These are phyloP conservation scores for Taiozyma sp. DNA, from an alignment of 1,139 yeast genomes.

Conservation along the genomic window DNA sequence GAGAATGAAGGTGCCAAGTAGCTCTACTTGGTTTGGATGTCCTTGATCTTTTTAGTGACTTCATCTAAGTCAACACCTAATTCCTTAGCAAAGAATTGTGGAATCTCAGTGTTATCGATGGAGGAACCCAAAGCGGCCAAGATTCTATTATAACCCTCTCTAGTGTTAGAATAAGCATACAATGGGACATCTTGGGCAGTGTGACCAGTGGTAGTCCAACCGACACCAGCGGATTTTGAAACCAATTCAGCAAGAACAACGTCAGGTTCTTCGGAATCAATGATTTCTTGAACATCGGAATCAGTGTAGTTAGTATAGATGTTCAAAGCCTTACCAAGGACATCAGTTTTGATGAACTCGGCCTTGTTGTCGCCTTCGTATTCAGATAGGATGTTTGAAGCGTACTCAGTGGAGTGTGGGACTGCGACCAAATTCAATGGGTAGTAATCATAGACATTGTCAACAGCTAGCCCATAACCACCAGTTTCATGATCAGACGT, in stretches of 20 bases:
- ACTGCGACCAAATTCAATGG: constrained; percentile 15
- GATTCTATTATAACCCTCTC: constrained; percentile 20
- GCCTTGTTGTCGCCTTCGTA: constrained; percentile 17
- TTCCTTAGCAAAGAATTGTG: constrained; percentile 21
- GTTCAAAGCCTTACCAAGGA: constrained; percentile 14
- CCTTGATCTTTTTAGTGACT: constrained; percentile 17
- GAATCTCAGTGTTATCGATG: constrained; percentile 21
- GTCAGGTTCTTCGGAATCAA: constrained; percentile 9
- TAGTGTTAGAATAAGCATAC: constrained; percentile 21
- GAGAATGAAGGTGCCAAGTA: neutral
- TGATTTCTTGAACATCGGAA: constrained; percentile 10
- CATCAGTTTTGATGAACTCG: constrained; percentile 12
- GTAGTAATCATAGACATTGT: constrained; percentile 18
- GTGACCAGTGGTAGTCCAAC: constrained; percentile 22
- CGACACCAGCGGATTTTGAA: constrained; percentile 17
- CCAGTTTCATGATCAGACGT: constrained; percentile 25
- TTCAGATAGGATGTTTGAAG: constrained; percentile 8
- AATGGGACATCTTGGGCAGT: constrained; percentile 22
- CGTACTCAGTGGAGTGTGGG: constrained; percentile 21
- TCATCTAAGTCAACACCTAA: constrained; percentile 21
- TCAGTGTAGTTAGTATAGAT: constrained; percentile 18
- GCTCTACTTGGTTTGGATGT: constrained; percentile 6
- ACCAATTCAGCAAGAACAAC: constrained; percentile 13
- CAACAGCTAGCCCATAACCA: constrained; percentile 19
- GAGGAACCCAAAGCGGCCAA: constrained; percentile 20